Evolutionary conservation across 2,329 filamentous ascomycete species (phyloP).

Genomic region (Corinectria fuckeliana): DNA sequence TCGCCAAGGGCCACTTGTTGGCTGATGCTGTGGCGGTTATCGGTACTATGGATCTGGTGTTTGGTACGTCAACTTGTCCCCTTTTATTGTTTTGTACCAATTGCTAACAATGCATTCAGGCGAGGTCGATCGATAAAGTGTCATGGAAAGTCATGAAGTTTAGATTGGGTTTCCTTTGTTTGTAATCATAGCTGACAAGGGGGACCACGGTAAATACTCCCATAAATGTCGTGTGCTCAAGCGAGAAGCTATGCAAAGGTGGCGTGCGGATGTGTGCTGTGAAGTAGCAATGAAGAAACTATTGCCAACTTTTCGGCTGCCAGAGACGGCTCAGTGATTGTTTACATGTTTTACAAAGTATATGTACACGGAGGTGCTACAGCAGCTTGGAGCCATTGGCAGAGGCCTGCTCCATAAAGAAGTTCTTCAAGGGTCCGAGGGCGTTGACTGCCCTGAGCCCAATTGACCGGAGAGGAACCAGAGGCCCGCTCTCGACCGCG

Average conservation of each 20-base stretch:
- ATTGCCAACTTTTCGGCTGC: constrained; percentile 26
- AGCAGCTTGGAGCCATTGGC: constrained; percentile 58
- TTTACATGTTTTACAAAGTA: constrained; percentile 19
- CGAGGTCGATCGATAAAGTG: constrained; percentile 65
- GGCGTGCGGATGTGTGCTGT: constrained; percentile 29
- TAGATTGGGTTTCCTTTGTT: constrained; percentile 45
- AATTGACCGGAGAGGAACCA: constrained; percentile 79
- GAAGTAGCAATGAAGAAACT: constrained; percentile 37
- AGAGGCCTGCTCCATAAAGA: constrained; percentile 80
- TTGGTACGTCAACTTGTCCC: constrained; percentile 63
- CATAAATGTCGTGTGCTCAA: constrained; percentile 39
- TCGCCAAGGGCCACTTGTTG: constrained; percentile 88
- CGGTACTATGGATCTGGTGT: constrained; percentile 87
- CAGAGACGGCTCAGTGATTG: constrained; percentile 14
- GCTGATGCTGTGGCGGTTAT: constrained; percentile 98
- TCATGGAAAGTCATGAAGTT: constrained; percentile 38
- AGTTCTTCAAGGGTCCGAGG: constrained; percentile 77
- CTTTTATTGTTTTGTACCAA: background rate
- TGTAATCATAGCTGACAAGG: constrained; percentile 50
- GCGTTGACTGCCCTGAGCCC: constrained; percentile 80
- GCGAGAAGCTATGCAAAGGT: constrained; percentile 37
- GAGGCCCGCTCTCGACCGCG: constrained; percentile 76
- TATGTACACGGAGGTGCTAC: constrained; percentile 25
- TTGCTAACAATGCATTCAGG: constrained; percentile 54
- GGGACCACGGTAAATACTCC: constrained; percentile 48